These are phyloP conservation scores for Euphorbia pulcherrima DNA, from an alignment of 345 rosid species.

Conservation along the genomic window DNA sequence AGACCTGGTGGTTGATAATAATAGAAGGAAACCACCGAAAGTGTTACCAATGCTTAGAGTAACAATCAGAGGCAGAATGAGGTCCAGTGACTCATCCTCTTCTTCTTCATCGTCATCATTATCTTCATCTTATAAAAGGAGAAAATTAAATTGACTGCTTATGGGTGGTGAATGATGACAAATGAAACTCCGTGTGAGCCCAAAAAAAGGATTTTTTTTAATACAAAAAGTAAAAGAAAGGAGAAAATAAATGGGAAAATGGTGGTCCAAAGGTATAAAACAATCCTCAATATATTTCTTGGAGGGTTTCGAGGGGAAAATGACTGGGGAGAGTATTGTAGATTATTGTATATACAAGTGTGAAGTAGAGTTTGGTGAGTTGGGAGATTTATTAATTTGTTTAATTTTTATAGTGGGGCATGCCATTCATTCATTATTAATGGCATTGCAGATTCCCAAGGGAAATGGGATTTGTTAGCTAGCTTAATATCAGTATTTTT, in stretches of 20 bases:
- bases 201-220: constrained; percentile 1
- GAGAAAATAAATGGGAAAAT: constrained; percentile 6
- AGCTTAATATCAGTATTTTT: constrained; percentile 5
- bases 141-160: constrained; percentile 58
- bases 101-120: constrained; percentile 29
- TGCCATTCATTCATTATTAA: constrained; percentile 41
- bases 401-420: constrained; percentile 40
- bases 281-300: constrained; percentile 46
- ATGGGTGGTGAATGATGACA: constrained; percentile 72
- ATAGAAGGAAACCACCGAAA: constrained; percentile 45
- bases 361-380: constrained; percentile 41
- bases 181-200: constrained; percentile 47
- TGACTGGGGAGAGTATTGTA: constrained; percentile 38
- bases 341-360: constrained; percentile 28
- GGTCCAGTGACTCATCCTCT: constrained; percentile 57
- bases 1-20: constrained; percentile 46
- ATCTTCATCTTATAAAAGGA: constrained; percentile 47
- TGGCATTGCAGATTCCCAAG: constrained; percentile 92
- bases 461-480: constrained; percentile 38
- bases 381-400: constrained; percentile 34
- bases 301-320: constrained; percentile 34
- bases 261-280: constrained; percentile 35
- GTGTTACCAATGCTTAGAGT: constrained; percentile 61
- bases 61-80: constrained; percentile 51
- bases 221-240: constrained; percentile 8